Percentiles rank a stretch among this genome's conserved stretches.
phyloP scores from a whole-genome alignment of 768 basidiomycete species.

The Glaciozyma martinii region DNA sequence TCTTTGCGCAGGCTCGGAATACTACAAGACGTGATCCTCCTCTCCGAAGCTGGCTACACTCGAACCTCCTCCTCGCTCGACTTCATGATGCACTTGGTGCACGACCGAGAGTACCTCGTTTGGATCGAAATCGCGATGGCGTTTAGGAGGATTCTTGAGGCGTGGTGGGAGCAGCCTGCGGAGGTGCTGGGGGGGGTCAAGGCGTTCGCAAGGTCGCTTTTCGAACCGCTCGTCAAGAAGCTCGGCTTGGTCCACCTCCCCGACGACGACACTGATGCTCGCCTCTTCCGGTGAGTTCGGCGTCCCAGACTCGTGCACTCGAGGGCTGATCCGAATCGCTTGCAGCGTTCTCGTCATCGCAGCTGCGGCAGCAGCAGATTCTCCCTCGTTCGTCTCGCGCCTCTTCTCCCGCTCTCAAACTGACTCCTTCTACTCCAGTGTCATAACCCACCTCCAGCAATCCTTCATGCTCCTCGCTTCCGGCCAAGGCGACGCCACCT shows the following conservation, averaged over 20 bases:
- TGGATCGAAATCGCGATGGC: slow-evolving; percentile 62
- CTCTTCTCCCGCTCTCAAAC: not conserved
- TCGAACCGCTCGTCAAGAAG: slow-evolving; percentile 64
- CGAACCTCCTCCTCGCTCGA: slow-evolving; percentile 67
- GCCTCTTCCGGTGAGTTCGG: not conserved
- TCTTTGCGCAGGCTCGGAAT: slow-evolving; percentile 53
- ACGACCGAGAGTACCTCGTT: slow-evolving; percentile 42
- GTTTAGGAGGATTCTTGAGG: slow-evolving; percentile 50
- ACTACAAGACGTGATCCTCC: slow-evolving; percentile 68
- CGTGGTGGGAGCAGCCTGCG: slow-evolving; percentile 75
- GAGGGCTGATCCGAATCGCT: no score
- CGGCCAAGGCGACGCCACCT: not conserved
- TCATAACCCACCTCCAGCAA: slow-evolving; percentile 3
- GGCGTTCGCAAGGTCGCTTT: slow-evolving; percentile 38
- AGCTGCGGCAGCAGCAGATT: slow-evolving; percentile 6
- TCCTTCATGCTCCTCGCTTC: slow-evolving; percentile 6
- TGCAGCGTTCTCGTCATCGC: slow-evolving; percentile 1
- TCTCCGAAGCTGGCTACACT: slow-evolving; percentile 71
- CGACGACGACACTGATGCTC: slow-evolving; percentile 54
- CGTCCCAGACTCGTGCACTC: no score
- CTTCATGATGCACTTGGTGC: slow-evolving; percentile 53
- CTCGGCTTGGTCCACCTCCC: slow-evolving; percentile 67
- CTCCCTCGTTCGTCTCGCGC: slow-evolving; percentile 2
- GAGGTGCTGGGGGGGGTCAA: slow-evolving; percentile 45
- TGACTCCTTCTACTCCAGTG: not conserved